These are phyloP conservation scores for Metschnikowia gruessii DNA, from an alignment of 805 yeast genomes.

Conservation along the genomic window DNA sequence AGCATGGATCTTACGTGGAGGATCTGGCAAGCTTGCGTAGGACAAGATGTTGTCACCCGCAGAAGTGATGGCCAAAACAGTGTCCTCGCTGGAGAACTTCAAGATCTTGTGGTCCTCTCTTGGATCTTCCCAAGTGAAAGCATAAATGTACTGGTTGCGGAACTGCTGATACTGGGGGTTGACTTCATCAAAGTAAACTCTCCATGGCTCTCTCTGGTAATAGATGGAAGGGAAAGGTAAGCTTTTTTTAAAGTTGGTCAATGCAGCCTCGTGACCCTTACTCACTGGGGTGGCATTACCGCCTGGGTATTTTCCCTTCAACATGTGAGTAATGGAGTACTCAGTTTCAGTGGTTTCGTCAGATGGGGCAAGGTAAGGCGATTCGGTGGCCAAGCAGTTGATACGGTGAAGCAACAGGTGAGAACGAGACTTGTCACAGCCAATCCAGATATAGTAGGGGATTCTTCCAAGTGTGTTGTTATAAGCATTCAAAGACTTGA, in stretches of 20 bases:
- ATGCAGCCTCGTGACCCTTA: constrained; percentile 78
- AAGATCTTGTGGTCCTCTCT: constrained; percentile 71
- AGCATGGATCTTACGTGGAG: constrained; percentile 78
- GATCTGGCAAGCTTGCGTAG: constrained; percentile 66
- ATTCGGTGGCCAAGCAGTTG: constrained; percentile 74
- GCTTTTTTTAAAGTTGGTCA: constrained; percentile 56
- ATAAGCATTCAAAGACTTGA: constrained; percentile 67
- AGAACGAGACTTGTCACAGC: constrained; percentile 45
- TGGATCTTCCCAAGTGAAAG: constrained; percentile 92
- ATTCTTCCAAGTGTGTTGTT: constrained; percentile 66
- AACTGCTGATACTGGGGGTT: constrained; percentile 68
- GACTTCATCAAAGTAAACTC: constrained; percentile 75
- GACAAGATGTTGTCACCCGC: constrained; percentile 82
- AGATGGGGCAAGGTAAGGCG: constrained; percentile 73
- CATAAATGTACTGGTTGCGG: constrained; percentile 76
- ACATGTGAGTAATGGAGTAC: constrained; percentile 16
- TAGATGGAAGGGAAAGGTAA: constrained; percentile 79
- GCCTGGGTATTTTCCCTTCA: constrained; percentile 19
- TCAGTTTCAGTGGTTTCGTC: constrained; percentile 24
- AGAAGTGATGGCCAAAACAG: constrained; percentile 78
- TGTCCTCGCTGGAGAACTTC: constrained; percentile 58
- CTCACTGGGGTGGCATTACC: constrained; percentile 37
- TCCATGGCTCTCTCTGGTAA: constrained; percentile 73
- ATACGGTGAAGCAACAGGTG: constrained; percentile 54
- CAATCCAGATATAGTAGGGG: constrained; percentile 83